Base-by-base conservation (phyloP, 2,329 filamentous ascomycete genomes). In the Albophoma yamanashiensis region DNA sequence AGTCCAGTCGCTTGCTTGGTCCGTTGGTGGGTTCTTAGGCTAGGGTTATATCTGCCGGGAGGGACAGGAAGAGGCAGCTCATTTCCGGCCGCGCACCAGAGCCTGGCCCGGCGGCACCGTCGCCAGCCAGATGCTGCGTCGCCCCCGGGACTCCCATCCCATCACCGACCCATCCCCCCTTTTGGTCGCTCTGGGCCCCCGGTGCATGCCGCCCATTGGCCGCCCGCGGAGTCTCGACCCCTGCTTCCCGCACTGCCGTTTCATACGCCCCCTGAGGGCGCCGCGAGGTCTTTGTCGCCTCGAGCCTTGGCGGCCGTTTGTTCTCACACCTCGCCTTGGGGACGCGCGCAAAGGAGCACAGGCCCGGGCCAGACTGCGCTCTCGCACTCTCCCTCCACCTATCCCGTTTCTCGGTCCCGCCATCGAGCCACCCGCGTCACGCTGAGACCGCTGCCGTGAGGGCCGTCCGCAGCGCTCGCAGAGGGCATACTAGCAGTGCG, bases 171-270 rank as follows among this genome's bases (percentile, higher is more conserved):
- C 36, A 38, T 1, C 55, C 60, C 60, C 60, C 60, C 40, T 62
- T 60, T 63, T 61, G 60, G 55, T 27, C 55, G 47, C 27, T 20
- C 14, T 36, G 31, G 20, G 17, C 31, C 20, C 40, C 40, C 20
- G 40, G 43, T 36, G 50, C 15, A 17, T n/a, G 27, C 47, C 8
- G 20, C 8, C 47, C 17, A 34, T n/a, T 40, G 55, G 55, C 39
- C 25, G 39, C 25, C 25, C 38, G 25, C 55, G 1, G 40, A 11
- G 15, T 15, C 25, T 47, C 45, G 45, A 62, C 59, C 62, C 62
- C 58, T 62, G 62, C 58, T 43, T 61, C 34, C 60, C 60, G 55
- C 61, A 60, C 22, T 62, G 60, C 60, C 60, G 62, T 63, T 62
- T 63, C 60, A 62, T 58, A 45, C 39, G 60, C 53, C 53, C 56